phyloP scores from a whole-genome alignment of 768 basidiomycete genomes.

The Amanita pseudoporphyria region DNA sequence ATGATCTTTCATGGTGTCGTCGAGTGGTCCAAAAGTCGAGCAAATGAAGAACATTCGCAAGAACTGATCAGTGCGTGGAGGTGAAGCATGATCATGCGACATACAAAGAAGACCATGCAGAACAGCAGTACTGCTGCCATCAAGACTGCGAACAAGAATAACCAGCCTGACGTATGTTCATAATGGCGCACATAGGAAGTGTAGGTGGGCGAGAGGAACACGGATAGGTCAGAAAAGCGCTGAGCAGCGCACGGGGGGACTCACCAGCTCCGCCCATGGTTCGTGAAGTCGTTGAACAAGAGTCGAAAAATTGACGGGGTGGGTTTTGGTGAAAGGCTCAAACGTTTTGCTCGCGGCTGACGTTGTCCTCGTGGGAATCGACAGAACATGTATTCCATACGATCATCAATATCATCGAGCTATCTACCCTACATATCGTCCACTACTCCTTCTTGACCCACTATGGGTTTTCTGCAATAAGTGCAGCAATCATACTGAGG shows the following conservation, averaged over 20 bases:
- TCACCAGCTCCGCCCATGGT: slow-evolving; percentile 34
- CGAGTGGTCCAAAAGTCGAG: neutral
- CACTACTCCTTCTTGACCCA: neutral
- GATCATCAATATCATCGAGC: neutral
- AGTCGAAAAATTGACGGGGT: neutral
- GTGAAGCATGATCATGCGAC: slow-evolving; percentile 9
- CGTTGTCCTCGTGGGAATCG: neutral
- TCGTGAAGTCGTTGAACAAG: slow-evolving; percentile 8
- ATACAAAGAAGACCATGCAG: slow-evolving; percentile 98
- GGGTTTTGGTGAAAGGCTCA: neutral
- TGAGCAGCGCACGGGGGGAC: slow-evolving; percentile 9
- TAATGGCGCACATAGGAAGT: neutral
- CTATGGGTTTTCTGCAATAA: slow-evolving; percentile 64
- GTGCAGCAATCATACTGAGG: slow-evolving; percentile 71
- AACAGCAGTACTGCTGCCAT: slow-evolving; percentile 93
- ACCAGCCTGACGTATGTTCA: slow-evolving; percentile 56
- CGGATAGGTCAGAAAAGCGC: slow-evolving; percentile 8
- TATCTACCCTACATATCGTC: too few species aligned
- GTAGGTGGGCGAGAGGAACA: slow-evolving; percentile 8
- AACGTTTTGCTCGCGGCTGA: neutral
- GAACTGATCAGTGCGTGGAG: neutral
- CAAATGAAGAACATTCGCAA: neutral
- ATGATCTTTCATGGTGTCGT: slow-evolving; percentile 61
- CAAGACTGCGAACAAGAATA: slow-evolving; percentile 94
- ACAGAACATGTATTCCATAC: neutral